Conservation (phyloP, 2,329 filamentous ascomycete genomes). For the Pseudogymnoascus sp. region DNA sequence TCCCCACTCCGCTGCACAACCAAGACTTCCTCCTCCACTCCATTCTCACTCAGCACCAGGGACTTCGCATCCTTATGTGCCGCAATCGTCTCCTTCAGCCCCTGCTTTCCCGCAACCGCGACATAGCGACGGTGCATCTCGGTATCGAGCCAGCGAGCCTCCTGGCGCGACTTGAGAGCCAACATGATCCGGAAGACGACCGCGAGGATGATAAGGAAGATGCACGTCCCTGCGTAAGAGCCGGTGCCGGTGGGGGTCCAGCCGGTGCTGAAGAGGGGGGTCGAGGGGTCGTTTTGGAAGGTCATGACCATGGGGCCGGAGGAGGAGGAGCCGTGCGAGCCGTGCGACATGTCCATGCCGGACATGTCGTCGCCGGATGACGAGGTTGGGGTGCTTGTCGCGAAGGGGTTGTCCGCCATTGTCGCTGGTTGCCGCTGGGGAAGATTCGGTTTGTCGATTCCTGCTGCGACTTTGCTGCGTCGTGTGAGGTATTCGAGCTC, state of each 20-base stretch:
- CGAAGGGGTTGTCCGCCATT: slow-evolving; percentile 2
- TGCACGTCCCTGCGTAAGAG: slow-evolving; percentile 79
- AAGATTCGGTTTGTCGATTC: background rate
- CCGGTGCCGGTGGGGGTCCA: slow-evolving; percentile 69
- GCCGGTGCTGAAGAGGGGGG: slow-evolving; percentile 54
- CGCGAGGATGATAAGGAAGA: slow-evolving; percentile 76
- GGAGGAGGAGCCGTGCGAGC: background rate
- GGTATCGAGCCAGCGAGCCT: slow-evolving; percentile 56
- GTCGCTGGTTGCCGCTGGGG: background rate
- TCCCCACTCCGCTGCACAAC: slow-evolving; percentile 54
- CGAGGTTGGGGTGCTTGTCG: background rate
- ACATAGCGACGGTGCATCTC: slow-evolving; percentile 72
- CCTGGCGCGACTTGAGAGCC: slow-evolving; percentile 59
- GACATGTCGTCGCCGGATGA: background rate
- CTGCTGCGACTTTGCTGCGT: background rate
- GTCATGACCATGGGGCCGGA: slow-evolving; percentile 40
- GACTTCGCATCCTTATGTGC: slow-evolving; percentile 45
- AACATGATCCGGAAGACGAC: slow-evolving; percentile 61
- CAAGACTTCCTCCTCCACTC: slow-evolving; percentile 70
- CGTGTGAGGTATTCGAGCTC: background rate
- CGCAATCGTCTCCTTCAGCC: slow-evolving; percentile 35
- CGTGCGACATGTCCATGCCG: slow-evolving; percentile 3
- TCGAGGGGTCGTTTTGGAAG: slow-evolving; percentile 57
- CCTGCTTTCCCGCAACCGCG: slow-evolving; percentile 56
- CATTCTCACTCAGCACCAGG: slow-evolving; percentile 63